Conservation (phyloP, 2,329 filamentous ascomycete species). For the Rutstroemia sp. region DNA sequence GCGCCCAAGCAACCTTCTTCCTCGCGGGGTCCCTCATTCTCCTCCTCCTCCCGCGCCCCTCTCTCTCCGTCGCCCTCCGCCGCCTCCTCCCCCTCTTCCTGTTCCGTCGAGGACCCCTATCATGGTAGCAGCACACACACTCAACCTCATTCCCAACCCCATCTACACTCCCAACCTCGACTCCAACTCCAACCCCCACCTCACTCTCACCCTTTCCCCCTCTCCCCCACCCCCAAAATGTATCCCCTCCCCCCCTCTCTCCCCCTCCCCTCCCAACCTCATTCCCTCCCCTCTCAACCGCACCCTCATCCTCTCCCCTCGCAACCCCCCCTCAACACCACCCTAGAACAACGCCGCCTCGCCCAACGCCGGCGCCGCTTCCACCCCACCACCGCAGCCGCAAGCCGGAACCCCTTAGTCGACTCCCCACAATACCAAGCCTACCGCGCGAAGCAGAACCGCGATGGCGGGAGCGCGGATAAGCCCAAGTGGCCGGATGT, state of each 20-base stretch:
- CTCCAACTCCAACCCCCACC: no score
- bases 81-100: no score
- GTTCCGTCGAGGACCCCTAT: slow-evolving; percentile 5
- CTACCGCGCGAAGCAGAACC: slow-evolving; percentile 57
- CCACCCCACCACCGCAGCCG: slow-evolving; percentile 14
- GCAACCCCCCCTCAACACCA: slow-evolving; percentile 16
- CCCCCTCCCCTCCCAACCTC: no score
- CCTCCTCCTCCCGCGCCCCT: no score
- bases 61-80: no score
- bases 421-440: slow-evolving; percentile 55
- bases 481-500: slow-evolving; percentile 55
- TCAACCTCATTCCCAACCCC: neutral
- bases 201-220: no score
- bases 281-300: no score
- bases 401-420: slow-evolving; percentile 50
- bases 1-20: slow-evolving; percentile 22
- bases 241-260: slow-evolving; percentile 19
- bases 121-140: slow-evolving; percentile 24
- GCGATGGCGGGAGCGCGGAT: slow-evolving; percentile 53
- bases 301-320: slow-evolving; percentile 14
- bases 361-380: slow-evolving; percentile 24
- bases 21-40: no score
- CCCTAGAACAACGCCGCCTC: slow-evolving; percentile 28
- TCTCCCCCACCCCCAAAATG: neutral
- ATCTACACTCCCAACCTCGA: no score